A percentile compares a stretch with the other conserved stretches of the same genome.
phyloP scores from a whole-genome alignment of 257 asterid genomes.

The Oldenlandia corymbosa region DNA sequence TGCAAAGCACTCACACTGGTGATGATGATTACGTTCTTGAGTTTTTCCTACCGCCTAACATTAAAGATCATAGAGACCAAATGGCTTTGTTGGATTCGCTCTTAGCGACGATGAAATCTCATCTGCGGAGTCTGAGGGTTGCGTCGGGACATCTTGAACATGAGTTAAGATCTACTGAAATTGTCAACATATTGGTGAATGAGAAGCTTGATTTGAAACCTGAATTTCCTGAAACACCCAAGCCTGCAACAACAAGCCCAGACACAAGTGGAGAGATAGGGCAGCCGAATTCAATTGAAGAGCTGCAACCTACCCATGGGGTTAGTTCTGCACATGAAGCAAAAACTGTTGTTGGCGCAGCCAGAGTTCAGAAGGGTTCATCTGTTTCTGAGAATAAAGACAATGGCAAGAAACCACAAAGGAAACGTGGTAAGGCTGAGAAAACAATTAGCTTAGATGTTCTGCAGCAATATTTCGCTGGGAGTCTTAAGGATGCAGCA shows the following conservation, averaged over 20 bases:
- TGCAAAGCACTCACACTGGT: constrained; percentile 72
- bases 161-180: constrained; percentile 67
- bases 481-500: constrained; percentile 93
- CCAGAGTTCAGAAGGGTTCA: constrained; percentile 33
- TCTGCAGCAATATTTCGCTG: constrained; percentile 81
- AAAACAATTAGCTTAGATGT: constrained; percentile 85
- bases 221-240: constrained; percentile 25
- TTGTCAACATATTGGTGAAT: constrained; percentile 43
- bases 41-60: constrained; percentile 57
- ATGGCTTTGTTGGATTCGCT: constrained; percentile 53
- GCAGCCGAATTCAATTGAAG: constrained; percentile 35
- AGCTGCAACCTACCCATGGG: constrained; percentile 26
- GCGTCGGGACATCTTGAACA: constrained; percentile 76
- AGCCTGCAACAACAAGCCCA: constrained; percentile 35
- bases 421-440: constrained; percentile 88
- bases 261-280: constrained; percentile 33
- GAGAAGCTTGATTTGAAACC: constrained; percentile 37
- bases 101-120: constrained; percentile 66
- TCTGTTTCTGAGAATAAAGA: constrained; percentile 36
- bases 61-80: constrained; percentile 44
- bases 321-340: constrained; percentile 29
- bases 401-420: constrained; percentile 57
- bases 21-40: constrained; percentile 77
- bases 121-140: constrained; percentile 71
- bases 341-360: constrained; percentile 28